phyloP scores from a whole-genome alignment of 2,329 filamentous ascomycete species.

The Fusarium falciforme region DNA sequence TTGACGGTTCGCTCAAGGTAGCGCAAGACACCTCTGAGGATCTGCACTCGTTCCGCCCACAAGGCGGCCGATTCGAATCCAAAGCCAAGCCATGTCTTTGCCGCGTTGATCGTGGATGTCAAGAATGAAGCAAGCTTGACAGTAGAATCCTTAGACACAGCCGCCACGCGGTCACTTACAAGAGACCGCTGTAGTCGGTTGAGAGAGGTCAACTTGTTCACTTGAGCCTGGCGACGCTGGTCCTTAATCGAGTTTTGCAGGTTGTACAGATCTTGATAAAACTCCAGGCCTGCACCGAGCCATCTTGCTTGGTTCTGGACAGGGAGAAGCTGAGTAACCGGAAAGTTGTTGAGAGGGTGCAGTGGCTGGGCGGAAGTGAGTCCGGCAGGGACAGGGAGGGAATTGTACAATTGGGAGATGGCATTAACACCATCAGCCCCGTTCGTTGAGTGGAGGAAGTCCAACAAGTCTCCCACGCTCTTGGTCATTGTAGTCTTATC shows the following conservation, averaged over 20 bases:
- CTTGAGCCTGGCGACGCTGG: conserved; percentile 56
- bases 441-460: conserved; percentile 48
- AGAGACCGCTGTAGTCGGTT: conserved; percentile 72
- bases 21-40: conserved; percentile 57
- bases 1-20: conserved; percentile 67
- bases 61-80: conserved; percentile 40
- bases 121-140: conserved; percentile 65
- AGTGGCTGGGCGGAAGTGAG: conserved; percentile 57
- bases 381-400: conserved; percentile 41
- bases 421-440: conserved; percentile 46
- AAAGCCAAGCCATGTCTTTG: conserved; percentile 58
- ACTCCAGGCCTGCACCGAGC: conserved; percentile 65
- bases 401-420: conserved; percentile 51
- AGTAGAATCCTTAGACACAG: conserved; percentile 71
- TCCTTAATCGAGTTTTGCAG: conserved; percentile 56
- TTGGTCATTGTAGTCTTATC: conserved; percentile 11
- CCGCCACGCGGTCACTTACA: conserved; percentile 64
- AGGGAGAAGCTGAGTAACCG: conserved; percentile 60
- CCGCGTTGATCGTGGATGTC: conserved; percentile 52
- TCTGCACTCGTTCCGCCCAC: conserved; percentile 49
- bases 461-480: conserved; percentile 40
- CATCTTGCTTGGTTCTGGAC: conserved; percentile 54
- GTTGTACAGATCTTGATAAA: conserved; percentile 57
- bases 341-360: conserved; percentile 69
- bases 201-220: conserved; percentile 63